These are phyloP conservation scores for Cytospora schulzeri DNA, from an alignment of 2,329 filamentous ascomycete genomes.

Conservation along the genomic window DNA sequence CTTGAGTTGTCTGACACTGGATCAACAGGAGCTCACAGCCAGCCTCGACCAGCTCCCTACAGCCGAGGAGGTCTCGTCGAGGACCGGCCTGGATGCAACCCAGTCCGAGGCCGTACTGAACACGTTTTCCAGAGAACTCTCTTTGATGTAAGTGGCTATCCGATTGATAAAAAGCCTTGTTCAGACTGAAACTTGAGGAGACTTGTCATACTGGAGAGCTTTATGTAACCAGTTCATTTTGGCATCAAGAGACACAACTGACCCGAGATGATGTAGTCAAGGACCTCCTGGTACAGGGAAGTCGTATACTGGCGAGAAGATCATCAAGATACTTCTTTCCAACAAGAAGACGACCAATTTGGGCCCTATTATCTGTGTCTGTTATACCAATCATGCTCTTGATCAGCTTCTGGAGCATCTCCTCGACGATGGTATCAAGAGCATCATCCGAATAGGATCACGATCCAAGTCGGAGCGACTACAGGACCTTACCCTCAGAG, in stretches of 20 bases:
- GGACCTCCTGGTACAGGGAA: slow-evolving; percentile 74
- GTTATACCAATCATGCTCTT: slow-evolving; percentile 54
- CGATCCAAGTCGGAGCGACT: slow-evolving; percentile 58
- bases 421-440: slow-evolving; percentile 45
- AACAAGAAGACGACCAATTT: slow-evolving; percentile 43
- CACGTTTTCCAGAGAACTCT: slow-evolving; percentile 54
- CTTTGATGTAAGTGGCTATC: slow-evolving; percentile 51
- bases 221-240: background rate
- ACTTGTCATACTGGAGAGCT: background rate
- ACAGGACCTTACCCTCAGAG: slow-evolving; percentile 49
- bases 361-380: slow-evolving; percentile 55
- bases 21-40: slow-evolving; percentile 31
- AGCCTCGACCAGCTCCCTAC: slow-evolving; percentile 16
- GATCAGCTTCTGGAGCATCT: slow-evolving; percentile 64
- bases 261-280: slow-evolving; percentile 42
- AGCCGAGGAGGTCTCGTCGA: slow-evolving; percentile 33
- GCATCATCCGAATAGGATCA: slow-evolving; percentile 64
- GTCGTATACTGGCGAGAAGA: slow-evolving; percentile 58
- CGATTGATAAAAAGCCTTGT: too few species aligned
- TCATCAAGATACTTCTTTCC: slow-evolving; percentile 58
- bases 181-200: background rate
- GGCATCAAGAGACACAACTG: background rate
- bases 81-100: slow-evolving; percentile 53
- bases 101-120: slow-evolving; percentile 55
- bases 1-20: slow-evolving; percentile 38